Percentiles rank a stretch among this genome's conserved stretches.
These are phyloP conservation scores for Nicotiana obtusifolia DNA, from an alignment of 257 asterid genomes.

Conservation along the genomic window DNA sequence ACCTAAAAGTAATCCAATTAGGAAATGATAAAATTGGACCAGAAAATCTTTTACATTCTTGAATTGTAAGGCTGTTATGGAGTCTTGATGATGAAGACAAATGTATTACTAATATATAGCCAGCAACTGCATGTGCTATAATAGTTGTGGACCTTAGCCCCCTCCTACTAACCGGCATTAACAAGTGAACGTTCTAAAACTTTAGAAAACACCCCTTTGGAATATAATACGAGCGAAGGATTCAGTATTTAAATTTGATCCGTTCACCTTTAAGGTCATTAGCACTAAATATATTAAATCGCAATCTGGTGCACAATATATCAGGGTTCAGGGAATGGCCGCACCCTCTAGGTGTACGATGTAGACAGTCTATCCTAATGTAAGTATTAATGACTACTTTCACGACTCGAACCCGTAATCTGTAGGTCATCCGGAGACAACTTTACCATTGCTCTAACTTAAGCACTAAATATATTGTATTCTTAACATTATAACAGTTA, in stretches of 20 bases:
- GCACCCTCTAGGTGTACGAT: too few relatives aligned
- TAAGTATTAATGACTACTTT: too few relatives aligned
- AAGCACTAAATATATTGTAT: not conserved
- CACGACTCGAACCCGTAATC: too few relatives aligned
- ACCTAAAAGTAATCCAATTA: not conserved
- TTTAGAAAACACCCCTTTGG: not conserved
- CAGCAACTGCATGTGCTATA: constrained; percentile 3
- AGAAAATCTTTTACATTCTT: not conserved
- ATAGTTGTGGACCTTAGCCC: not conserved
- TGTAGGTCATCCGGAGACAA: too few relatives aligned
- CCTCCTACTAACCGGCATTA: not conserved
- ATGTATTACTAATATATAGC: not conserved
- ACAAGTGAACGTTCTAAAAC: not conserved
- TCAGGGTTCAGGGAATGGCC: fast-evolving
- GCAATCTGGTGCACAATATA: too few relatives aligned
- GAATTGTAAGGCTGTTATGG: not conserved
- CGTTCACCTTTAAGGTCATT: too few relatives aligned
- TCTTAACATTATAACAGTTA: not conserved
- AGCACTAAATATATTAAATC: not conserved
- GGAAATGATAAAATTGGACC: not conserved
- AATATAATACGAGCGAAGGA: too few relatives aligned
- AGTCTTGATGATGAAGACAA: not conserved
- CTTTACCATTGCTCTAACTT: too few relatives aligned
- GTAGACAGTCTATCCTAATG: too few relatives aligned
- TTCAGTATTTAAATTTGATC: too few relatives aligned